These are phyloP conservation scores for Madurella mycetomatis DNA, from an alignment of 2,329 filamentous ascomycete species.

Conservation along the genomic window DNA sequence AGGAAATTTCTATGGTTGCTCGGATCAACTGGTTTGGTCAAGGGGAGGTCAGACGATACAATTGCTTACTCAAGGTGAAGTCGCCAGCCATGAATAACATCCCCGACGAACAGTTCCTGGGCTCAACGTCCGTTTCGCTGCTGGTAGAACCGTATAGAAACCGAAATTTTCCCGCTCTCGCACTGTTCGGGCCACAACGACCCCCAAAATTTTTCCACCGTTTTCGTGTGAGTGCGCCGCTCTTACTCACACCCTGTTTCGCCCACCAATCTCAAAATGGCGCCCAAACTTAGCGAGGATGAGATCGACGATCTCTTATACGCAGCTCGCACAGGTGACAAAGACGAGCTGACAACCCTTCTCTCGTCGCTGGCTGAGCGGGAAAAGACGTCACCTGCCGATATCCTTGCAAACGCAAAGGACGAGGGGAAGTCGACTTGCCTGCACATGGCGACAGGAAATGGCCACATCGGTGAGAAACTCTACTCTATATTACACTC, in stretches of 20 bases:
- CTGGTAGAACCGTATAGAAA: not conserved
- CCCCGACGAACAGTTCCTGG: too few relatives aligned
- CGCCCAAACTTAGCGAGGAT: conserved; percentile 62
- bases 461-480: conserved; percentile 71
- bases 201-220: conserved; percentile 9
- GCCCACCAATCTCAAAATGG: conserved; percentile 17
- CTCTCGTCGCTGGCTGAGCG: conserved; percentile 59
- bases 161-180: not conserved
- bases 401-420: conserved; percentile 64
- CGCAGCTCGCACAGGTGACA: conserved; percentile 73
- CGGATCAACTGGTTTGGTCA: too few relatives aligned
- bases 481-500: too few relatives aligned
- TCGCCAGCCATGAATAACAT: too few relatives aligned
- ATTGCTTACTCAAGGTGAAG: too few relatives aligned
- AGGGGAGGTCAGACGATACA: too few relatives aligned
- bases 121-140: not conserved
- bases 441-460: conserved; percentile 88
- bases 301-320: conserved; percentile 91
- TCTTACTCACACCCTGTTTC: not conserved
- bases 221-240: conserved; percentile 9
- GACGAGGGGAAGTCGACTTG: conserved; percentile 76
- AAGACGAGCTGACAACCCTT: conserved; percentile 57
- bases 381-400: conserved; percentile 54
- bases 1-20: too few relatives aligned
- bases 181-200: conserved; percentile 19